Conservation (phyloP, 2,329 filamentous ascomycete species). For the Stagonosporopsis tanaceti region DNA sequence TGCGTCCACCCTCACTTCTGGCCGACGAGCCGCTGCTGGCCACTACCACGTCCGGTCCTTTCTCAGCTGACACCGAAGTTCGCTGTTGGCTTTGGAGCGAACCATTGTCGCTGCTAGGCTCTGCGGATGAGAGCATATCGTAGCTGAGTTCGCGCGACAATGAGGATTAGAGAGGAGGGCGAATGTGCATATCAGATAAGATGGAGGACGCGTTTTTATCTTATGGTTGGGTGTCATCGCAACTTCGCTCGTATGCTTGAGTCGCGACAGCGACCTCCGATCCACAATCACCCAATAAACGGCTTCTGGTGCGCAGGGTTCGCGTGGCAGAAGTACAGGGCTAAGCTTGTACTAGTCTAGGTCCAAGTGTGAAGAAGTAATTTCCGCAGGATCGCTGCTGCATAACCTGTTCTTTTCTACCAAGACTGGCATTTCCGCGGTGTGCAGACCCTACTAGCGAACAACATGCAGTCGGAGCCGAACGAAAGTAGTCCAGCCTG, state of each 20-base stretch:
- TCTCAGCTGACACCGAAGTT: constrained; percentile 8
- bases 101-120: constrained; percentile 4
- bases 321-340: neutral
- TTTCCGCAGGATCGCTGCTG: neutral
- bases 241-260: constrained; percentile 3
- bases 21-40: constrained; percentile 19
- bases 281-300: constrained; percentile 10
- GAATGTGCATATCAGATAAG: constrained; percentile 16
- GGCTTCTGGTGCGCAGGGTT: neutral
- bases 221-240: constrained; percentile 2
- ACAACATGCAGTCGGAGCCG: neutral
- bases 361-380: neutral
- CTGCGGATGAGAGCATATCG: constrained; percentile 14
- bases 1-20: constrained; percentile 10
- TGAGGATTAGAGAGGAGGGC: neutral
- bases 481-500: neutral
- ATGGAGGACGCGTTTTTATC: constrained; percentile 9
- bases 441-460: neutral
- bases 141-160: neutral
- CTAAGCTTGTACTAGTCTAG: neutral
- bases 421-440: neutral
- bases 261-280: neutral
- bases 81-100: constrained; percentile 7
- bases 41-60: constrained; percentile 9
- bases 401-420: neutral